Evolutionary conservation across 441 rosid genomes (phyloP).

Genomic region (Metrosideros polymorpha): DNA sequence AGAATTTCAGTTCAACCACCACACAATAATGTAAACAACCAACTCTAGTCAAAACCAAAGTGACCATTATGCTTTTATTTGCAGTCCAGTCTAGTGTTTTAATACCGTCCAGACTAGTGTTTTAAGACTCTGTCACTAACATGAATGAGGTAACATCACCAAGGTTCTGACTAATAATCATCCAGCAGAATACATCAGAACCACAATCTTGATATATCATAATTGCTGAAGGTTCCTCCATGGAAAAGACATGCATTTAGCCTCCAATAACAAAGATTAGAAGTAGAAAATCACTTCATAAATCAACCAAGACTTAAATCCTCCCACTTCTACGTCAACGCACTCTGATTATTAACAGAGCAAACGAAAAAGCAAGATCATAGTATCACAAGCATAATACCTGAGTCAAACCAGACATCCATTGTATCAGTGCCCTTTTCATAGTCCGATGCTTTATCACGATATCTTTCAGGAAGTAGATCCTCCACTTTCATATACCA

Average conservation of each 20-base stretch:
- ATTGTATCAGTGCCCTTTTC: constrained; percentile 96
- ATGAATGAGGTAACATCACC: background rate
- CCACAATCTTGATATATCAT: background rate
- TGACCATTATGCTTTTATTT: background rate
- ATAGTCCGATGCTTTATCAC: constrained; percentile 62
- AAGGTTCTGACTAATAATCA: background rate
- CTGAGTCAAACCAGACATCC: constrained; percentile 99
- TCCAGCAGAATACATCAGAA: background rate
- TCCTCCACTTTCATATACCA: constrained; percentile 94
- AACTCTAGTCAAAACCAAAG: background rate
- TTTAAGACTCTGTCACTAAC: background rate
- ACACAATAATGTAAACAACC: background rate
- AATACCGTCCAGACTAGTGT: background rate
- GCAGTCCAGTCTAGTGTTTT: background rate
- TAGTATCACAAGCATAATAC: constrained; percentile 15
- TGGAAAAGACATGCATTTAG: background rate
- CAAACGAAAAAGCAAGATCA: background rate
- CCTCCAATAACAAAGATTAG: background rate
- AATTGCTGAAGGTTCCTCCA: background rate
- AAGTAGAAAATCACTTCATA: background rate
- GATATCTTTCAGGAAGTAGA: constrained; percentile 77
- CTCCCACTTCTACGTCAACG: background rate
- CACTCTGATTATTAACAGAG: background rate
- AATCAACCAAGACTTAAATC: background rate
- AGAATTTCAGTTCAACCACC: background rate